A percentile compares a stretch with the other conserved stretches of the same genome.
phyloP scores from a whole-genome alignment of 2,329 filamentous ascomycete species.

The Helotiales sp. region DNA sequence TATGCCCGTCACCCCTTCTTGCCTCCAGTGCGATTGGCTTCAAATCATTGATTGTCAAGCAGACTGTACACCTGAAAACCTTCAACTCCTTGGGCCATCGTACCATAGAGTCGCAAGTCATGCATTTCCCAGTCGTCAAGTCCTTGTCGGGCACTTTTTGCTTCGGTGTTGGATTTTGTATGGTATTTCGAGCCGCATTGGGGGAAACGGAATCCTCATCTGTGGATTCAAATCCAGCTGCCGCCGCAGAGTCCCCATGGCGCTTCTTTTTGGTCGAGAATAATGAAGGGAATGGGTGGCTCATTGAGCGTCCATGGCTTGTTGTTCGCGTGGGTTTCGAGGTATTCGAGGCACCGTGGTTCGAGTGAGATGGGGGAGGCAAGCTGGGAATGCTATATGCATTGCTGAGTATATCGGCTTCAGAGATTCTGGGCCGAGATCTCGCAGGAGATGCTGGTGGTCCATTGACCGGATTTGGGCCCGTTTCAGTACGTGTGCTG shows the following conservation, averaged over 20 bases:
- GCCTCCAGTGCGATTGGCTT: conserved; percentile 48
- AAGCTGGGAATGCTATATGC: conserved; percentile 41
- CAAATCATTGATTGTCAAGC: conserved; percentile 84
- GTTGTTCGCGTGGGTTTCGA: conserved; percentile 25
- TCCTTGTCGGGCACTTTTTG: conserved; percentile 56
- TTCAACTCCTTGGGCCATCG: conserved; percentile 76
- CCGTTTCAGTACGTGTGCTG: conserved; percentile 36
- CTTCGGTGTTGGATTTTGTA: conserved; percentile 40
- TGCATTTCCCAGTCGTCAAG: conserved; percentile 74
- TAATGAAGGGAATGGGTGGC: conserved; percentile 77
- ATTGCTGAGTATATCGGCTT: conserved; percentile 42
- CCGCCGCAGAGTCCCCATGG: conserved; percentile 44
- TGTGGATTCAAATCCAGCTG: conserved; percentile 50
- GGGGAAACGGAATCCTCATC: conserved; percentile 50
- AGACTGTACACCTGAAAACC: conserved; percentile 82
- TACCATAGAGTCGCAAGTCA: conserved; percentile 83
- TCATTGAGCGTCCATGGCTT: conserved; percentile 61
- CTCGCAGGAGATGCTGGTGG: conserved; percentile 30
- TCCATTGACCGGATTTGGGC: conserved; percentile 13
- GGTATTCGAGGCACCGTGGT: conserved; percentile 22
- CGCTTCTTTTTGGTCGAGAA: conserved; percentile 66
- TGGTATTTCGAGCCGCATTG: conserved; percentile 18
- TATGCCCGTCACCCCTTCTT: conserved; percentile 38
- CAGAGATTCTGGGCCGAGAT: conserved; percentile 37
- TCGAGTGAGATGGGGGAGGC: conserved; percentile 26